Conservation (phyloP, 129 eudicot species). For the Mikania micrantha region DNA sequence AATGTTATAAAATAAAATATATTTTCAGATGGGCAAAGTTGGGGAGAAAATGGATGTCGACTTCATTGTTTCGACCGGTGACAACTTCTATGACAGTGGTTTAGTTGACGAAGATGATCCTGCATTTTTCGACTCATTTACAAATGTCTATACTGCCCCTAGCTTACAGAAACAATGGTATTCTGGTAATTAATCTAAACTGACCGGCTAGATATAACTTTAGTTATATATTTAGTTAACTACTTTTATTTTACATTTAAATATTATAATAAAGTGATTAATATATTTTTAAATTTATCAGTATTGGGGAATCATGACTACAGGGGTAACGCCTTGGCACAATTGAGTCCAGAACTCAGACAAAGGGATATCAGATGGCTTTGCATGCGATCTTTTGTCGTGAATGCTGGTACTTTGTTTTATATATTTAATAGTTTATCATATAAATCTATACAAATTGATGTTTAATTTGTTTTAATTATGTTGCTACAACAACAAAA, state of each 20-base stretch:
- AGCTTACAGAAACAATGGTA: slow-evolving; percentile 65
- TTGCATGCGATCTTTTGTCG: slow-evolving; percentile 46
- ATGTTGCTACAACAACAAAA: too few relatives aligned
- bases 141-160: slow-evolving; percentile 44
- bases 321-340: slow-evolving; percentile 71
- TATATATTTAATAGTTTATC: background rate
- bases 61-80: slow-evolving; percentile 58
- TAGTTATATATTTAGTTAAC: background rate
- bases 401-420: slow-evolving; percentile 36
- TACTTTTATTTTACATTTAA: background rate
- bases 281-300: slow-evolving; percentile 14
- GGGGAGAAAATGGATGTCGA: slow-evolving; percentile 42
- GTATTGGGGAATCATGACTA: slow-evolving; percentile 82
- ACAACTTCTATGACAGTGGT: slow-evolving; percentile 56
- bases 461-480: background rate
- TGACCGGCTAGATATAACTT: too few relatives aligned
- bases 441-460: background rate
- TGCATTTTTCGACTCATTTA: slow-evolving; percentile 49
- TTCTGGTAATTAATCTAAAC: slow-evolving; percentile 27
- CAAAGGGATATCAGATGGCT: slow-evolving; percentile 55
- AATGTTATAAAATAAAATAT: background rate
- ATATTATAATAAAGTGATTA: background rate
- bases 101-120: slow-evolving; percentile 39
- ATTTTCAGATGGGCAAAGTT: slow-evolving; percentile 39
- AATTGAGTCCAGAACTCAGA: slow-evolving; percentile 42